Conservation (phyloP, 805 yeast species). For the Peterozyma xylosa region DNA sequence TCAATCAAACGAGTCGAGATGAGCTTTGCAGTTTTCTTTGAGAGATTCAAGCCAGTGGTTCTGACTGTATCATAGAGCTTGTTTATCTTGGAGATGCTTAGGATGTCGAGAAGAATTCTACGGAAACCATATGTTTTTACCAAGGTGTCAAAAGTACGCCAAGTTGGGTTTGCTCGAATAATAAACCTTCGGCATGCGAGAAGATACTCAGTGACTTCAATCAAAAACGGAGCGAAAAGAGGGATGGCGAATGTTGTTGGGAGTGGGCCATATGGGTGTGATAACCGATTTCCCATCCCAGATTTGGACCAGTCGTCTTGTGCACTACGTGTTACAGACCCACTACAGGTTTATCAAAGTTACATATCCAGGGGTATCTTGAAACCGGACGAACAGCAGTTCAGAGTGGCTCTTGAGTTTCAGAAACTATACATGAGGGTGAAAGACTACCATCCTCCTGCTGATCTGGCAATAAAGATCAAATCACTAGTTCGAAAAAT, state of each 20-base stretch:
- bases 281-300: constrained; percentile 15
- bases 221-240: not conserved
- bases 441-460: constrained; percentile 51
- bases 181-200: too few relatives aligned
- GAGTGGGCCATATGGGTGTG: constrained; percentile 17
- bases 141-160: too few relatives aligned
- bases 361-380: constrained; percentile 44
- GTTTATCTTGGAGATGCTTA: too few relatives aligned
- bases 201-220: too few relatives aligned
- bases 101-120: too few relatives aligned
- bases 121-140: too few relatives aligned
- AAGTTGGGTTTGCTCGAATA: too few relatives aligned
- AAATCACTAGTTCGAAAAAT: constrained; percentile 27
- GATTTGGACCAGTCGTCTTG: constrained; percentile 1
- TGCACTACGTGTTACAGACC: constrained; percentile 49
- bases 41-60: too few relatives aligned
- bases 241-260: not conserved
- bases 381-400: constrained; percentile 48
- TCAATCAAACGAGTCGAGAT: too few relatives aligned
- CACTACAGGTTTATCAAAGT: constrained; percentile 47
- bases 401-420: constrained; percentile 55
- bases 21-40: too few relatives aligned
- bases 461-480: constrained; percentile 34
- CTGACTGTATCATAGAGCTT: too few relatives aligned
- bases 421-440: constrained; percentile 53